Evolutionary conservation across 2,329 filamentous ascomycete genomes (phyloP).

Genomic region (Zymoseptoria crescenta): DNA sequence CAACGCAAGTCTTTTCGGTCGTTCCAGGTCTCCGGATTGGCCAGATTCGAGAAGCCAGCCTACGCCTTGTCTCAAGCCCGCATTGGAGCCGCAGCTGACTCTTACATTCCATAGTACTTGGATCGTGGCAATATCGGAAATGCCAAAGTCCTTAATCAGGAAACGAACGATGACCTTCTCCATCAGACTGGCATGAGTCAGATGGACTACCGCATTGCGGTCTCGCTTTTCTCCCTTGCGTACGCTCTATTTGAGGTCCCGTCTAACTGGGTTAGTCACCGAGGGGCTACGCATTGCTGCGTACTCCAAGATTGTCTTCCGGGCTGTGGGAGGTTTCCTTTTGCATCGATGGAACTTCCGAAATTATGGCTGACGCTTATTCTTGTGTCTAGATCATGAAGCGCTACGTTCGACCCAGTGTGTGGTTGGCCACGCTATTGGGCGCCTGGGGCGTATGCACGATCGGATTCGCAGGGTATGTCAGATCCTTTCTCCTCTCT

Average conservation of each 20-base stretch:
- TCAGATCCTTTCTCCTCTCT: too few species aligned
- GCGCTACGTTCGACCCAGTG: conserved; percentile 31
- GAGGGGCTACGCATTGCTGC: conserved; percentile 30
- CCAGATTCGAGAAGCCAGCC: conserved; percentile 34
- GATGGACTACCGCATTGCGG: conserved; percentile 47
- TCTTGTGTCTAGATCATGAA: conserved; percentile 36
- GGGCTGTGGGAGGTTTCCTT: too few species aligned
- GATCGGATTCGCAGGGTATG: conserved; percentile 28
- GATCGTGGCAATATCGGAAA: conserved; percentile 35
- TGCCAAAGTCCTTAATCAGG: conserved; percentile 55
- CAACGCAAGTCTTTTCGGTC: conserved; percentile 3
- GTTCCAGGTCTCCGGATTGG: not conserved
- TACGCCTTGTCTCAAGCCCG: too few species aligned
- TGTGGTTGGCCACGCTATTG: conserved; percentile 34
- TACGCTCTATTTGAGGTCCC: conserved; percentile 29
- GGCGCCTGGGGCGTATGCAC: conserved; percentile 34
- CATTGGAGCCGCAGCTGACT: too few species aligned
- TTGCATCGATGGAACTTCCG: too few species aligned
- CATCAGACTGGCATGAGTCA: conserved; percentile 53
- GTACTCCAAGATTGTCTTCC: conserved; percentile 8
- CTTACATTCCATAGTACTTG: not conserved
- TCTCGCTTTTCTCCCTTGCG: conserved; percentile 28
- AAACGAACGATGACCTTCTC: conserved; percentile 54
- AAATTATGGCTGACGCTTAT: too few species aligned
- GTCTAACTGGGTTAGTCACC: conserved; percentile 28